Base-by-base conservation (phyloP, 176 grass and related monocot genomes). In the Oryza meyeriana region DNA sequence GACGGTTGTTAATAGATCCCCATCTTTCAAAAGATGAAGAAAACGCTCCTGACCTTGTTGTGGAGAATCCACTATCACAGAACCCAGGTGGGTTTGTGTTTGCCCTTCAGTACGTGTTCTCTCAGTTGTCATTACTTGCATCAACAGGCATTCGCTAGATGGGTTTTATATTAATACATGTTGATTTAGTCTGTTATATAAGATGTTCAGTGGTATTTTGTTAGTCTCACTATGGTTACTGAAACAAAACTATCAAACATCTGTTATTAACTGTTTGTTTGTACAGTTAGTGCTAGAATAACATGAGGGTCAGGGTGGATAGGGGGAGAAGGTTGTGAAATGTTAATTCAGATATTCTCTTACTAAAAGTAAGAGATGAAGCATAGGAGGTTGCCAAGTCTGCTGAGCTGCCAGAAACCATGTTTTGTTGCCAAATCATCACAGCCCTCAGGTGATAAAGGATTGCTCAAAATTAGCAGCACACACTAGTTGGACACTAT, bases 61-160 rank as follows among this genome's bases (percentile, higher is more conserved):
- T 95, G 75, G 96, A 98, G 71, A 93, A 98, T 76, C 96, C 96
- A 40, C 72, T 98, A 25, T 98, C 96, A 41, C 96, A 98, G 84
- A 98, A 89, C 71, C 96, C 96, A 90, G 96, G 87, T 87, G 79
- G 75, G 71, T 79, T 52, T 27, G 71, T 39, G 81, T 77, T 74
- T 69, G n/a, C 26, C 57, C 79, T 74, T 69, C 28, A 48, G 33
- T 55, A 36, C 12, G 5, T 72, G 34, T 10, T 72, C 33, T 66
- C 20, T 20, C 32, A 71, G 32, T 34, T 85, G 69, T 33, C 13
- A 2, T 78, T 83, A 41, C 66, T 87, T 83, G 73, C 57, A 26
- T 38, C 33, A 78, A 73, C 3, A 40, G 64, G 17, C 24, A 13
- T 39, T 58, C 61, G 12, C 34, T 39, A 5, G 36, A 16, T 61